Base-by-base conservation (phyloP, 2,329 filamentous ascomycete genomes). In the Fusarium humuli region DNA sequence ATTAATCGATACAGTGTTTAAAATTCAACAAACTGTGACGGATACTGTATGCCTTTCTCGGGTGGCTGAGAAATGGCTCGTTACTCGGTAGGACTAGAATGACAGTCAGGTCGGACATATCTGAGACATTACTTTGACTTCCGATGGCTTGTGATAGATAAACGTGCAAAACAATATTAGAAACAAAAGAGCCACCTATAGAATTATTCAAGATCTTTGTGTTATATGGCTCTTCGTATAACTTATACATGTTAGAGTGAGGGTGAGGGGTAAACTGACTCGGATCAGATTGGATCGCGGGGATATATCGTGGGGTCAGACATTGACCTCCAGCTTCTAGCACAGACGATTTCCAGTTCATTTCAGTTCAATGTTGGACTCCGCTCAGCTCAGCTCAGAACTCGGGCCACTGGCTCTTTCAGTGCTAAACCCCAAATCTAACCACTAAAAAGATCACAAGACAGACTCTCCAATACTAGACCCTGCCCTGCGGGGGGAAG, bases 201-300 rank as follows among this genome's bases (percentile, higher is more conserved):
- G 23, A 16, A 7, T 16, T 18, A 12, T 18, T 10, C 34, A 37
- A 4, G 6, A 12, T 16, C 12, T 16, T 23, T 5, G 23, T 25
- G 18, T 25, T 25, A 3, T 20, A 20, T 18, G 13, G 8, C 23
- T 52, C 13, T 14, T 20, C 18, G 16, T n/a, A 20, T 47, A 18
- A 37, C 34, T 23, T 44, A 44, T 44, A 23, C 14, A 44, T 44
- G 41, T 44, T 12, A 23, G 22, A 23, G 22, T 11, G 41, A 37
- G 6, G 54, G 61, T 64, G 61, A 64, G 61, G 61, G 61, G 61
- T 53, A 23, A 44, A 25, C 18, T 16, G 30, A 62, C 49, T 55
- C 57, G 46, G 46, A 62, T 48, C 61, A 20, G 23, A 64, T 64
- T 60, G 61, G 29, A 64, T 64, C 61, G 61, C 52, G 60, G 60